Evolutionary conservation across 345 rosid genomes (phyloP).

Genomic region (Brassica rapa): DNA sequence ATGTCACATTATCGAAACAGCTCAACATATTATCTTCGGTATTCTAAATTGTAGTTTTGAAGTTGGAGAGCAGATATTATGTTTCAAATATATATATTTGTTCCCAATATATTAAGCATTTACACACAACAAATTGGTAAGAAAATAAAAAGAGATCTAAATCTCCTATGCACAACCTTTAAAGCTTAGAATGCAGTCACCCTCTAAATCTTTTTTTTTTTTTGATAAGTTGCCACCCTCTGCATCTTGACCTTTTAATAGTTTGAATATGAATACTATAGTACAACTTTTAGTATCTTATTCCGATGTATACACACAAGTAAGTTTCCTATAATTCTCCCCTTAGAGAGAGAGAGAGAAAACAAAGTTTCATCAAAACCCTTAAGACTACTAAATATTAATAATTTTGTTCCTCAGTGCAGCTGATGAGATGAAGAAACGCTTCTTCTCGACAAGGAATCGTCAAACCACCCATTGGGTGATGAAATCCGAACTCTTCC

Average conservation of each 20-base stretch:
- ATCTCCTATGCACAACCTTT: too few relatives aligned
- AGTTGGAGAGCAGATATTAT: not conserved
- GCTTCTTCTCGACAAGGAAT: conserved; percentile 76
- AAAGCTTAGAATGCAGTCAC: not conserved
- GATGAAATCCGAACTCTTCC: conserved; percentile 76
- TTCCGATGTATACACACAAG: conserved; percentile 20
- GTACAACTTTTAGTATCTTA: not conserved
- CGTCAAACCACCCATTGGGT: conserved; percentile 77
- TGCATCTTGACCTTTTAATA: not conserved
- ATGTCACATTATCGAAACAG: too few relatives aligned
- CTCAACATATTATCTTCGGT: too few relatives aligned
- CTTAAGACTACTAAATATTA: not conserved
- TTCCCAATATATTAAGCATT: not conserved
- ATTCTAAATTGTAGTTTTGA: too few relatives aligned
- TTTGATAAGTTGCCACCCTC: not conserved
- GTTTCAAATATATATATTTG: not conserved
- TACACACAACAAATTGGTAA: not conserved
- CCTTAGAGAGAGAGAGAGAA: not conserved
- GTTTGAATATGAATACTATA: not conserved
- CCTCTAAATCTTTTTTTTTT: not conserved
- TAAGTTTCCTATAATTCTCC: not conserved
- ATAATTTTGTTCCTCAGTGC: conserved; percentile 36
- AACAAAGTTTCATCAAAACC: conserved; percentile 10
- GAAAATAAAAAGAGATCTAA: not conserved
- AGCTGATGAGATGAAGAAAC: conserved; percentile 46